Evolutionary conservation across 305 asterid species (phyloP), one percentile per base, ranked within the genome.

Genomic region (Solanum hybrid): DNA sequence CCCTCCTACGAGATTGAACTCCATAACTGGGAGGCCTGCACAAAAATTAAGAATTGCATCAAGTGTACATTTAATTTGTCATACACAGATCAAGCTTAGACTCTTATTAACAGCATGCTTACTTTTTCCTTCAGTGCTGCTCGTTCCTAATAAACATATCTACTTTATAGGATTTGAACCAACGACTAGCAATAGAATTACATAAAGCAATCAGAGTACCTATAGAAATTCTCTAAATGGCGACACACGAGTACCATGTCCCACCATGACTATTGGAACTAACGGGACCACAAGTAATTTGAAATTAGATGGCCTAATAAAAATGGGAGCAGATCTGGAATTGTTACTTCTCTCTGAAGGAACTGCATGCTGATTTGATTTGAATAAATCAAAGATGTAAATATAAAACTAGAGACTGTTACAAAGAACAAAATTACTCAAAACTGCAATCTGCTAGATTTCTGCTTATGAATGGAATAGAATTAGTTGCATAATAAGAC

Each of bases 211-310:
- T 57, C 76, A n/a, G 13, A n/a, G 29, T 86, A 94, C 97, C 96
- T 94, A 96, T 80, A 95, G 92, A 88, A 95, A 95, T 90, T 97
- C 98, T 89, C 97, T 95, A 87, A 95, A 95, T 86, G 98, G 98
- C 86, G 98, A 95, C 96, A 95, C 91, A 84, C 98, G 96, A 89
- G 98, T 95, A 67, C 98, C 98, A 79, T 96, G 98, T 83, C 98
- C 98, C 40, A 95, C 94, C 98, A 95, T 95, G 88, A 95, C 89
- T 42, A 95, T 91, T 57, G 98, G 97, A 89, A 87, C 83, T 64
- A 94, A 93, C 76, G 97, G 94, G 92, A 93, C 96, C 92, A 91
- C 91, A n/a, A 96, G 98, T 86, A 95, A 92, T 77, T 92, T 95
- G 92, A 95, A 95, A 91, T 93, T 95, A 40, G 98, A 95, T 89